Base-by-base conservation (phyloP, 2,329 filamentous ascomycete species). In the Cryphonectria carpinicola region DNA sequence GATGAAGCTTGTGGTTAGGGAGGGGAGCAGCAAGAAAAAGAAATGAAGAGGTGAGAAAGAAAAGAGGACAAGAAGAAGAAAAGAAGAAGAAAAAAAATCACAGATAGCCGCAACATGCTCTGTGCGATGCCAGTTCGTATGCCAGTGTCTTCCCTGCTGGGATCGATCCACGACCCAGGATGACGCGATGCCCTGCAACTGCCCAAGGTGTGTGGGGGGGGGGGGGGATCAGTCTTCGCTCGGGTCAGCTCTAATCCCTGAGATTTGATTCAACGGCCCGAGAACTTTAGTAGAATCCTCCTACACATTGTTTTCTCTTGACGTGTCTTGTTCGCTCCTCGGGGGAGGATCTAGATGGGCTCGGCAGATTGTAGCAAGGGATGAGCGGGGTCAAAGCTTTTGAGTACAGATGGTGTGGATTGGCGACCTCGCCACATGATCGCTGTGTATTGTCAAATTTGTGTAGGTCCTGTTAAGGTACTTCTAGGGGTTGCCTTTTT, bases 21-120 rank as follows among this genome's bases (percentile, higher is more conserved):
- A 19, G 5, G 46, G 7, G 22, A 4, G 19, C 49, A 49, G 65
- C 25, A 49, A 46, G 41, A 65, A 37, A 17, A 37, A 54, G 52
- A n/a, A 28, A 65, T 49, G 46, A n/a, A n/a, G 46, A 49, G 46
- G 22, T 49, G 22, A 49, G 46, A n/a, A 6, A 22, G 22, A 49
- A 49, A n/a, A 22, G 32, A 32, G 32, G 32, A 32, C 32, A 58
- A 63, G 17, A 43, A 54, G 60, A 67, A n/a, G 6, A 52, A 61
- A 39, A n/a, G 35, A 60, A 52, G 28, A 22, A 7, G 25, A 28
- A 28, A 28, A 35, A 52, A 69, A 46, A 63, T 62, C 58, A 37
- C 25, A 28, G 19, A 62, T 65, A 72, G 68, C 68, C 68, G 68
- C 70, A 68, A 68, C 70, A 70, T 32, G 68, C 70, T 49, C 64